Base-by-base conservation (phyloP, 2,329 filamentous ascomycete genomes). In the Cordyceps cateniannulata region DNA sequence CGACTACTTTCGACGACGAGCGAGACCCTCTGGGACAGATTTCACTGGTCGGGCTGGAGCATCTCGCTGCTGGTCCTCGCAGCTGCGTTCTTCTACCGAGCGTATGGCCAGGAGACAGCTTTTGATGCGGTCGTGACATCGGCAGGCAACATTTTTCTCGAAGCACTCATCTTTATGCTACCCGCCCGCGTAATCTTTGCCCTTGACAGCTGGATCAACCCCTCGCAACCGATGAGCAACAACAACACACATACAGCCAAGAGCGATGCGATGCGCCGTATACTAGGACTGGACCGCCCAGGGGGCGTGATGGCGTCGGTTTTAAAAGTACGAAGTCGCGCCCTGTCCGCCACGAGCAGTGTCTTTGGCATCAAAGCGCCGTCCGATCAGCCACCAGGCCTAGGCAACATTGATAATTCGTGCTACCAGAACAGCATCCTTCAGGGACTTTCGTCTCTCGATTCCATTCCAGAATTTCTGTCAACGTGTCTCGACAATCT, bases 371-470 rank as follows among this genome's bases (percentile, higher is more conserved):
- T 75, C 25, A 80, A 77, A 65, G 65, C 67, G 25, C 72, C 72
- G 25, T 68, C 73, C 25, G 76, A 80, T 49, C 73, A 74, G 35
- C 89, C 79, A 54, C 81, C 78, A 1, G 95, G 95, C 0, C 77
- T 98, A 58, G 91, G 91, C 10, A 99, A 99, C 72, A 88, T 87
- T 77, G 91, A 96, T 76, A 96, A 97, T 71, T 96, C 92, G 1
- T 98, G 95, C 77, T 99, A 96, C 72, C 95, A 98, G 74, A 99
- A 99, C 73, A 97, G 93, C 70, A 88, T 97, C 22, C 85, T 99
- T 12, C 92, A 96, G 72, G 87, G 88, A 7, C 78, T 98, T 47
- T 87, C 93, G 1, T 88, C 93, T 4, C 79, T 98, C 32, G 81
- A 83, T 20, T 83, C 87, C 5, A 77, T 98, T 32, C 82, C 83